Evolutionary conservation across 495 filamentous ascomycete genomes (phyloP).

Genomic region (Hypomontagnella submonticulosa): DNA sequence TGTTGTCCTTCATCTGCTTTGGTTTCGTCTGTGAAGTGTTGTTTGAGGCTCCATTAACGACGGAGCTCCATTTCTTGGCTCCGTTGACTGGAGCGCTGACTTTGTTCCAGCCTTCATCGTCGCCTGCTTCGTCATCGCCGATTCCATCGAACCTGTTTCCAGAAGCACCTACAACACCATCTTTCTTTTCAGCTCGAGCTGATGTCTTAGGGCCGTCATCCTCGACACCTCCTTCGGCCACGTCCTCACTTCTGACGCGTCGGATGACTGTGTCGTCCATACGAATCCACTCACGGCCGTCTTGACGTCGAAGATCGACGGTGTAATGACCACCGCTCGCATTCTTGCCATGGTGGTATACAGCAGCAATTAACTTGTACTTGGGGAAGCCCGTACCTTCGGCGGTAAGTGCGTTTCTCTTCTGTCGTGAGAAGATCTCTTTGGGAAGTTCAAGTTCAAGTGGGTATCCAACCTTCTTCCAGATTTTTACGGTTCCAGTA

Average conservation of each 20-base stretch:
- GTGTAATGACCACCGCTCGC: conserved; percentile 97
- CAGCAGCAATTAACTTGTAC: conserved; percentile 88
- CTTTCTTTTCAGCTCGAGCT: conserved; percentile 57
- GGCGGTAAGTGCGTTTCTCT: conserved; percentile 69
- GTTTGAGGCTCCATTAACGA: conserved; percentile 65
- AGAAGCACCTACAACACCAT: conserved; percentile 45
- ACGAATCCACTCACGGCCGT: conserved; percentile 93
- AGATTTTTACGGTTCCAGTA: conserved; percentile 91
- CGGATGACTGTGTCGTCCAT: conserved; percentile 93
- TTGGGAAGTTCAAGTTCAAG: conserved; percentile 92
- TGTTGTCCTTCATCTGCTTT: conserved; percentile 74
- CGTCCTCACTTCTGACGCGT: conserved; percentile 87
- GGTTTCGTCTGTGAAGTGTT: conserved; percentile 53
- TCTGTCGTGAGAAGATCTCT: conserved; percentile 85
- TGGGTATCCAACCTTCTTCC: conserved; percentile 97
- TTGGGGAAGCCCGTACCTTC: conserved; percentile 73
- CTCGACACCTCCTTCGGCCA: conserved; percentile 85
- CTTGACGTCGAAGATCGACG: conserved; percentile 92
- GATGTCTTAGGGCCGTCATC: conserved; percentile 76
- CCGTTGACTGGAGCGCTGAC: conserved; percentile 71
- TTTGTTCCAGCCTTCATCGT: conserved; percentile 85
- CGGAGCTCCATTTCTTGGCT: conserved; percentile 74
- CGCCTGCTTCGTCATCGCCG: conserved; percentile 71
- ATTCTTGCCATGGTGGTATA: conserved; percentile 97
- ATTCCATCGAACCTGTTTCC: conserved; percentile 77